Evolutionary conservation across 2,329 filamentous ascomycete genomes (phyloP).

Genomic region (Aspergillus tamarii): DNA sequence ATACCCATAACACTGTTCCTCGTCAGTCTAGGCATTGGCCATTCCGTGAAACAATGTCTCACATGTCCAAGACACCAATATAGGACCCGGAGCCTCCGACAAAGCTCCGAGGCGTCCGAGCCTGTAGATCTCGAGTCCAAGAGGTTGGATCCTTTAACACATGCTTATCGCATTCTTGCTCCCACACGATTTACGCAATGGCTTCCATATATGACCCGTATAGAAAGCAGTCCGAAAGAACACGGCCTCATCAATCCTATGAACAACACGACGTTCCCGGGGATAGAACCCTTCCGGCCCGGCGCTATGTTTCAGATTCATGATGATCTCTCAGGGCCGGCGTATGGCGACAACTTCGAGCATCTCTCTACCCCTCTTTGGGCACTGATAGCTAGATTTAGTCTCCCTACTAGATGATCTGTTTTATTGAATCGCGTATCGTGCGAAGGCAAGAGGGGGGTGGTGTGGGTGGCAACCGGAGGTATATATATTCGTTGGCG

Average conservation of each 20-base stretch:
- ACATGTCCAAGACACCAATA: not conserved
- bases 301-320: not conserved
- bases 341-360: not conserved
- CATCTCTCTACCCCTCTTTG: no score
- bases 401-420: not conserved
- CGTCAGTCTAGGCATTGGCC: no score
- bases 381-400: not conserved
- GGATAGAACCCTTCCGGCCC: not conserved
- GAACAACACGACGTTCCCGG: not conserved
- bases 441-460: no score
- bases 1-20: no score
- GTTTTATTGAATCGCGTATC: no score
- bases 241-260: not conserved
- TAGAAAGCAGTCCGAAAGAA: not conserved
- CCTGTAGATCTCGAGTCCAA: no score
- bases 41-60: no score
- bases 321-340: not conserved
- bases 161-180: not conserved
- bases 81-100: no score
- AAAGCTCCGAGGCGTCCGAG: no score
- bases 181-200: not conserved
- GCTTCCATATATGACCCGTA: not conserved
- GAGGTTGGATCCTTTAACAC: not conserved
- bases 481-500: no score
- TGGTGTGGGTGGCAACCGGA: no score